Evolutionary conservation across 2,329 filamentous ascomycete species (phyloP).

Genomic region (Claviceps sp.): DNA sequence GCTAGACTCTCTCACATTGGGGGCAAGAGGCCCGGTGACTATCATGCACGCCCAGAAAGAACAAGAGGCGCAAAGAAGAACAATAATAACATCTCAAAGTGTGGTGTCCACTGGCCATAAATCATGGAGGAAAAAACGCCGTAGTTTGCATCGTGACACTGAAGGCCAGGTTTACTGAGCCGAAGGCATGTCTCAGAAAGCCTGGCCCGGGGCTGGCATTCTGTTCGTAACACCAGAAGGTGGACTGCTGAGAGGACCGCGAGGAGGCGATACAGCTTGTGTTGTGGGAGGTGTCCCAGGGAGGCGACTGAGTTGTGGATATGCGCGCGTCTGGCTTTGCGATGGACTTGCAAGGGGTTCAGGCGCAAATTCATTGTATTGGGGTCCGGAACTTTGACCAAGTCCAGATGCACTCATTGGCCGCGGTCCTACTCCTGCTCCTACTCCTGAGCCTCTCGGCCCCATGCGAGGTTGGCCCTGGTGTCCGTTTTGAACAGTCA

Average conservation of each 20-base stretch:
- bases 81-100: not conserved
- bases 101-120: slow-evolving; percentile 8
- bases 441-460: no score
- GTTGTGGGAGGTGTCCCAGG: slow-evolving; percentile 35
- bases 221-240: slow-evolving; percentile 32
- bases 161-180: not conserved
- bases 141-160: not conserved
- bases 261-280: slow-evolving; percentile 21
- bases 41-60: not conserved
- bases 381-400: slow-evolving; percentile 1
- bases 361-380: slow-evolving; percentile 10
- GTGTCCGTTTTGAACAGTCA: slow-evolving; percentile 1
- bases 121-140: slow-evolving; percentile 19
- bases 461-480: slow-evolving; percentile 4
- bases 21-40: not conserved
- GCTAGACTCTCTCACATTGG: not conserved
- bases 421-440: no score
- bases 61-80: not conserved
- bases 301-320: slow-evolving; percentile 28
- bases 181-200: slow-evolving; percentile 22
- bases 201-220: slow-evolving; percentile 44
- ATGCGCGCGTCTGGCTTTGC: slow-evolving; percentile 28
- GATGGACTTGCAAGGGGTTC: slow-evolving; percentile 21
- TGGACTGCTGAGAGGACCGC: slow-evolving; percentile 23
- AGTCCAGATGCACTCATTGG: slow-evolving; percentile 8